These are phyloP conservation scores for Arthroderma sp. DNA, from an alignment of 2,329 filamentous ascomycete genomes.

Conservation along the genomic window DNA sequence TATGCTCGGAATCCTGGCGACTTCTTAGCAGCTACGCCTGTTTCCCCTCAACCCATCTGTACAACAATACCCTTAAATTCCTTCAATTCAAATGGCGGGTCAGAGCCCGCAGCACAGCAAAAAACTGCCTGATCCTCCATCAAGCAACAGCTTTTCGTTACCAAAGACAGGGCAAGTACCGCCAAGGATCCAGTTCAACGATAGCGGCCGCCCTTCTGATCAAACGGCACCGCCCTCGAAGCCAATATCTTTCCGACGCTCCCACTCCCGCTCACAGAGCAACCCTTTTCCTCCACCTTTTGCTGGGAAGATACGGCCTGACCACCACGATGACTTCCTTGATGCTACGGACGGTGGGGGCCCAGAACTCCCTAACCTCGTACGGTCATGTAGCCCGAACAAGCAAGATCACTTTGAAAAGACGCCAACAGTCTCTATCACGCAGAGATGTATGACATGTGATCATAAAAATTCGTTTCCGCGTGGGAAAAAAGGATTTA, in stretches of 20 bases:
- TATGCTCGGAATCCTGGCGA: too few relatives aligned
- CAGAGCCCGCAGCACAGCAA: too few relatives aligned
- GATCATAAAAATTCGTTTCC: conserved; percentile 71
- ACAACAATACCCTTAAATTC: too few relatives aligned
- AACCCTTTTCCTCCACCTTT: conserved; percentile 67
- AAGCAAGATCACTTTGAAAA: conserved; percentile 22
- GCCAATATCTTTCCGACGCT: conserved; percentile 10
- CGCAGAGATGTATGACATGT: conserved; percentile 75
- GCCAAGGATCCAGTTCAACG: too few relatives aligned
- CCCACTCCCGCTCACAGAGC: conserved; percentile 58
- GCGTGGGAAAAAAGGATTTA: conserved; percentile 56
- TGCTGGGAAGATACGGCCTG: conserved; percentile 44
- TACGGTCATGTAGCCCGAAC: conserved; percentile 26
- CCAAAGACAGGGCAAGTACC: too few relatives aligned
- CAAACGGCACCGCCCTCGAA: neutral
- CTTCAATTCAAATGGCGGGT: too few relatives aligned
- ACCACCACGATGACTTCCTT: conserved; percentile 27
- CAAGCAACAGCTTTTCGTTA: too few relatives aligned
- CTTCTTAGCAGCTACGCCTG: too few relatives aligned
- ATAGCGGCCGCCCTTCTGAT: too few relatives aligned
- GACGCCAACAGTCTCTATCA: conserved; percentile 48
- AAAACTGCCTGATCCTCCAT: too few relatives aligned
- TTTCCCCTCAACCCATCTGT: too few relatives aligned
- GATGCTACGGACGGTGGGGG: conserved; percentile 33
- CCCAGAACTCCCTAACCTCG: neutral